phyloP scores from a whole-genome alignment of 2,329 filamentous ascomycete genomes.

The Venturiaceae sp. region DNA sequence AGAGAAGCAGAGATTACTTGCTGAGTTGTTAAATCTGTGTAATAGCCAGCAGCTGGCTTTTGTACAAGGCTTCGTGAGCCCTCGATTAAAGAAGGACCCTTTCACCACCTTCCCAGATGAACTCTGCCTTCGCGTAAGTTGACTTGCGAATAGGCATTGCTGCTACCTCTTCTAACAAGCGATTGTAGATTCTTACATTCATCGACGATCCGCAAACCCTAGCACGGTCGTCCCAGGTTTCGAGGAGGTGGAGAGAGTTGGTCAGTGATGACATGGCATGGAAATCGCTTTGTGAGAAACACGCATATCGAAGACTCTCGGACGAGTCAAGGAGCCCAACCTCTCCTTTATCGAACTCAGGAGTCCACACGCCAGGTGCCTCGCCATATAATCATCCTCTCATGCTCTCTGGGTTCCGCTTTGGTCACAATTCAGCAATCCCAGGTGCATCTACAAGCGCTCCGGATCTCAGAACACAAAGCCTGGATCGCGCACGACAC shows the following conservation, averaged over 20 bases:
- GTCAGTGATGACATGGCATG: conserved; percentile 95
- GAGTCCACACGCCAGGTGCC: conserved; percentile 11
- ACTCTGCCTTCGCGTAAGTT: conserved; percentile 72
- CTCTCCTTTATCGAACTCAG: not conserved
- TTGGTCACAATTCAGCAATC: conserved; percentile 10
- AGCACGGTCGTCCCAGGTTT: conserved; percentile 92
- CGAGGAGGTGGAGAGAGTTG: conserved; percentile 83
- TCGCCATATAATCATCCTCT: conserved; percentile 10
- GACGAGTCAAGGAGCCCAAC: conserved; percentile 25
- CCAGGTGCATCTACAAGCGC: conserved; percentile 34
- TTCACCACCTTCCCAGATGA: conserved; percentile 90
- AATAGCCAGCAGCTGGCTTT: conserved; percentile 93
- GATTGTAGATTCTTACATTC: conserved; percentile 75
- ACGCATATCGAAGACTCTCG: conserved; percentile 64
- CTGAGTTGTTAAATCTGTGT: conserved; percentile 85
- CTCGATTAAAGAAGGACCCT: conserved; percentile 88
- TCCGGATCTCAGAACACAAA: conserved; percentile 42
- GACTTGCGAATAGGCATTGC: conserved; percentile 10
- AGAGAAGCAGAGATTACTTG: conserved; percentile 71
- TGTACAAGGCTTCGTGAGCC: conserved; percentile 91
- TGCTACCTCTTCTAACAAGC: not conserved
- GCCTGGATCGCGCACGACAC: conserved; percentile 43
- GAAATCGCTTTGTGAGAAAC: conserved; percentile 95
- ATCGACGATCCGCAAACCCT: conserved; percentile 95
- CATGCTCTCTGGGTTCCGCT: conserved; percentile 9